A percentile compares a stretch with the other conserved stretches of the same genome.
Conservation (phyloP, 2,329 filamentous ascomycete genomes). For the Macrophomina phaseolina region DNA sequence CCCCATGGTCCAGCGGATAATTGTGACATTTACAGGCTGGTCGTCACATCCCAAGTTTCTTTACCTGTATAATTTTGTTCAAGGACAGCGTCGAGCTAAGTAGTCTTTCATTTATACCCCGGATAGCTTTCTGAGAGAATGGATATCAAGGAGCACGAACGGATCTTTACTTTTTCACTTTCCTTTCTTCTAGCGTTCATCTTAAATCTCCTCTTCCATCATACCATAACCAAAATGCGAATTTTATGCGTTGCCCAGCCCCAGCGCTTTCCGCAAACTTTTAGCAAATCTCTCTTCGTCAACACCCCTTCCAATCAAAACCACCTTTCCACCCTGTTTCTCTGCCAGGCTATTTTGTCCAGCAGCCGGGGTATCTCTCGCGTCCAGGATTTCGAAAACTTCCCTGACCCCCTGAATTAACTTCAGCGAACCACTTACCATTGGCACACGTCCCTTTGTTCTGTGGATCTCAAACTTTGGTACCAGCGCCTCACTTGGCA, state of each 20-base stretch:
- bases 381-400: conserved; percentile 88
- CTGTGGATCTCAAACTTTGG: conserved; percentile 80
- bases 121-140: neutral
- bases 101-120: conserved; percentile 7
- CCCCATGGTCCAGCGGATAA: neutral
- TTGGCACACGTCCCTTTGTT: conserved; percentile 77
- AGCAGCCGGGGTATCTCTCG: conserved; percentile 23
- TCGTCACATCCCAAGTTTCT: neutral
- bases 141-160: neutral
- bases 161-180: neutral
- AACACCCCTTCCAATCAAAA: conserved; percentile 31
- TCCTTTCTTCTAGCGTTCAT: neutral
- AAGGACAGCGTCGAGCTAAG: neutral
- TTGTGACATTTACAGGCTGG: neutral
- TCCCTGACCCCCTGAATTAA: conserved; percentile 92
- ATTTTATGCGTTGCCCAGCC: neutral
- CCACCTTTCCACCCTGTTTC: conserved; percentile 30
- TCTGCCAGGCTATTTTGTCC: neutral
- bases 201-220: neutral
- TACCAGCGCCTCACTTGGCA: conserved; percentile 52
- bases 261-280: conserved; percentile 24
- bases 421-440: conserved; percentile 66
- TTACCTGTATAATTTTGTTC: neutral
- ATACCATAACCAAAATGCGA: neutral
- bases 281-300: conserved; percentile 25